Evolutionary conservation across 139 green algal genomes (phyloP), one percentile per base, ranked within the genome.

Genomic region (Tetradesmus obliquus): DNA sequence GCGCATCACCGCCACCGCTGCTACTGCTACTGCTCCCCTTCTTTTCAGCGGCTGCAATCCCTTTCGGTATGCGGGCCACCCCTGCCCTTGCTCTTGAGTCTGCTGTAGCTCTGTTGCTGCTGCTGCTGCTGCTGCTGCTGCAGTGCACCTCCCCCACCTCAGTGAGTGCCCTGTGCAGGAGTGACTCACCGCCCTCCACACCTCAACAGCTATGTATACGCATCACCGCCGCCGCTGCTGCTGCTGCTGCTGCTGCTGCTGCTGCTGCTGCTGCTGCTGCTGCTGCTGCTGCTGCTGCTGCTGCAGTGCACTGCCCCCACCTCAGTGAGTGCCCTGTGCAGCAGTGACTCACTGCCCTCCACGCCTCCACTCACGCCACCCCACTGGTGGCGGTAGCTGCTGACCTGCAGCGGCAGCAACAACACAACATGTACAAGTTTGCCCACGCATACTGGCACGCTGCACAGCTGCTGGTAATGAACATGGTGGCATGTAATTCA

Each of bases 321-420:
- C 91, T 94, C 91, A 32, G 86, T 12, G 7, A 79, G 71, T 19
- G 87, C 91, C n/a, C 88, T 82, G n/a, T 45, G 22, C 3, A 72
- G 58, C 58, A 86, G 90, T n/a, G 80, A 89, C 60, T 90, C 79
- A 24, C 87, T 86, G 1, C 57, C 88, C 84, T 95, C 93, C 17
- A 95, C 45, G n/a, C 88, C 90, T 32, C 92, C 93, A 19, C 71
- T 92, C 5, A 95, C 87, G 6, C 86, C 93, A 54, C 92, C 93
- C 89, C 89, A 95, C 32, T 89, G 22, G 5, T 60, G 22, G 17
- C 86, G 81, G 82, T 94, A 95, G 13, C 89, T 95, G 69, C 88
- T 88, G 19, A 95, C 88, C 79, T 88, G 85, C 45, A 15, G 13
- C 76, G 72, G 45, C 51, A 86, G 85, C 45, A 15, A 9, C 76